Percentiles rank a stretch among this genome's conserved stretches.
Evolutionary conservation across 2,329 filamentous ascomycete species (phyloP).

Genomic region (Venturia aucupariae): DNA sequence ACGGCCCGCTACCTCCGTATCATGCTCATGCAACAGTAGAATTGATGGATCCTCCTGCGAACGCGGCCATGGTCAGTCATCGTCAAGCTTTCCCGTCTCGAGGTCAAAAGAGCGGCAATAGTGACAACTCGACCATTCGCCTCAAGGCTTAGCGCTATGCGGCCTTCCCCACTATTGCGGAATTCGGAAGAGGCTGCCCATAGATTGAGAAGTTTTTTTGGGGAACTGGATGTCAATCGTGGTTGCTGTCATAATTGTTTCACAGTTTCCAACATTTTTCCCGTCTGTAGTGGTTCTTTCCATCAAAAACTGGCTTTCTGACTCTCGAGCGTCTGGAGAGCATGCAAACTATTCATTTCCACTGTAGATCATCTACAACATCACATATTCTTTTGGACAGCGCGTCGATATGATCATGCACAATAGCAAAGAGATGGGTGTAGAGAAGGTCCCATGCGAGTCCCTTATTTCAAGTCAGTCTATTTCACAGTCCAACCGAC

Average conservation of each 20-base stretch:
- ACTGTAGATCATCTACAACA: not conserved
- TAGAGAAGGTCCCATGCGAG: not conserved
- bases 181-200: not conserved
- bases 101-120: not conserved
- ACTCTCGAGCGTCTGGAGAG: not conserved
- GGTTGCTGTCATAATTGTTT: not conserved
- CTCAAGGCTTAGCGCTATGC: not conserved
- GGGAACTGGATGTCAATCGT: not conserved
- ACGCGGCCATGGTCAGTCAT: not conserved
- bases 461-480: not conserved
- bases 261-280: not conserved
- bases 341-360: not conserved
- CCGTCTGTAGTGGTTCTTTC: not conserved
- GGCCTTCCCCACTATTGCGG: not conserved
- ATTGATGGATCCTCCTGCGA: not conserved
- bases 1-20: not conserved
- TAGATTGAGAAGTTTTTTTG: not conserved
- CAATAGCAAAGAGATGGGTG: not conserved
- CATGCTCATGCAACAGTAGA: not conserved
- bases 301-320: not conserved
- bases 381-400: not conserved
- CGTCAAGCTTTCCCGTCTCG: not conserved
- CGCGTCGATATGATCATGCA: not conserved
- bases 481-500: no score
- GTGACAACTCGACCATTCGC: constrained; percentile 6